Evolutionary conservation across 495 filamentous ascomycete genomes (phyloP).

Genomic region (Rostrohypoxylon terebratum): DNA sequence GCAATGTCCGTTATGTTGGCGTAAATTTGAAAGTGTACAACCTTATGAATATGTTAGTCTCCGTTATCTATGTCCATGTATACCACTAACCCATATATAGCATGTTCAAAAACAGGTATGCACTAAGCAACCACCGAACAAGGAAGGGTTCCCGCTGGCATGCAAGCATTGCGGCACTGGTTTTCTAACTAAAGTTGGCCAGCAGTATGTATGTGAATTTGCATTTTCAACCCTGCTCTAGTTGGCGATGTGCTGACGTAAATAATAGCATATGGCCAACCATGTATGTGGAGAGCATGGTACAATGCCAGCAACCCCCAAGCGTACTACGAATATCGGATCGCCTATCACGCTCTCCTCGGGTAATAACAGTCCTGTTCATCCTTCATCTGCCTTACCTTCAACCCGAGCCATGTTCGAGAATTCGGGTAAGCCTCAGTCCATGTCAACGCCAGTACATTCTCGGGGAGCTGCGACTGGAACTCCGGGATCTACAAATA

Average conservation of each 20-base stretch:
- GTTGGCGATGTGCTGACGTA: constrained; percentile 12
- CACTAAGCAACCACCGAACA: constrained; percentile 45
- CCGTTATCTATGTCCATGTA: background rate
- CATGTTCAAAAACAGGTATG: constrained; percentile 57
- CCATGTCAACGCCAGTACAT: constrained; percentile 24
- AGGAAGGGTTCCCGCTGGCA: constrained; percentile 47
- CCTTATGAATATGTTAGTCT: constrained; percentile 58
- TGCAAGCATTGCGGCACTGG: constrained; percentile 58
- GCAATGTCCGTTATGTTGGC: constrained; percentile 57
- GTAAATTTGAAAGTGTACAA: constrained; percentile 49
- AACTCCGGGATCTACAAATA: constrained; percentile 8
- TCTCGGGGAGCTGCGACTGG: background rate
- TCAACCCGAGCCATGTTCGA: background rate
- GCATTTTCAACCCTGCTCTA: background rate
- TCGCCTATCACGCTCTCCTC: constrained; percentile 42
- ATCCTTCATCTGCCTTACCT: background rate
- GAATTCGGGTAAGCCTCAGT: constrained; percentile 15
- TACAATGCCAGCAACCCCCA: constrained; percentile 41
- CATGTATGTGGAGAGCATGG: constrained; percentile 51
- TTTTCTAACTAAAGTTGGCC: constrained; percentile 50
- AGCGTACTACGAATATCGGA: constrained; percentile 10
- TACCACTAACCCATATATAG: constrained; percentile 40
- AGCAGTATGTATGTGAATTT: constrained; percentile 51
- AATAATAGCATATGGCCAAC: constrained; percentile 50
- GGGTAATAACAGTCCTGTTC: constrained; percentile 31